A percentile compares a stretch with the other conserved stretches of the same genome.
Evolutionary conservation across 2,329 filamentous ascomycete species (phyloP).

Genomic region (Aureobasidium sp.): DNA sequence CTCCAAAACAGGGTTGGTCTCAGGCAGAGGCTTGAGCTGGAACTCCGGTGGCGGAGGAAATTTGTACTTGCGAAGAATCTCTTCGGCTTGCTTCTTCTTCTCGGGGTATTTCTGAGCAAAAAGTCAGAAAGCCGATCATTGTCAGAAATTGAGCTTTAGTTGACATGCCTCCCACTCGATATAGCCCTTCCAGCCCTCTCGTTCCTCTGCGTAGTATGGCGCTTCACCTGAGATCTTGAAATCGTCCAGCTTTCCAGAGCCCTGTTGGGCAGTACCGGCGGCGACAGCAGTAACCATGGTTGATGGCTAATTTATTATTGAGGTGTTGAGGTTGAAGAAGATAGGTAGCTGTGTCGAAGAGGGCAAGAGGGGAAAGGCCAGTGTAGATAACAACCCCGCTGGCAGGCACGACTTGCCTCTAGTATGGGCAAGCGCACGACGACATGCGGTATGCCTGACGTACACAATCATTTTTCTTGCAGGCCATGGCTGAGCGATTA

Average conservation of each 20-base stretch:
- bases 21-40: constrained; percentile 36
- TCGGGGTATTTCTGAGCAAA: constrained; percentile 49
- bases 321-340: not conserved
- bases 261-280: not conserved
- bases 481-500: not conserved
- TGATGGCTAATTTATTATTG: not conserved
- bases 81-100: constrained; percentile 54
- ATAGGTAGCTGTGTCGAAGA: not conserved
- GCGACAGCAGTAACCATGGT: not conserved
- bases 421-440: not conserved
- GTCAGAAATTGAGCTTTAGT: not conserved
- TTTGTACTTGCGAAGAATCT: constrained; percentile 47
- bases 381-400: not conserved
- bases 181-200: constrained; percentile 45
- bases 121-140: not conserved
- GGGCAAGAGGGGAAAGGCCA: not conserved
- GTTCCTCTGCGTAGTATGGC: constrained; percentile 36
- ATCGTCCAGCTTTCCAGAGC: not conserved
- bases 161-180: constrained; percentile 55
- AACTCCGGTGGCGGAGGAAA: constrained; percentile 43
- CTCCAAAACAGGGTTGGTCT: constrained; percentile 38
- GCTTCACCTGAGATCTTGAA: constrained; percentile 10
- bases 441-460: constrained; percentile 5
- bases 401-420: not conserved
- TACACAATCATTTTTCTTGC: not conserved